Evolutionary conservation across 2,329 filamentous ascomycete genomes (phyloP), one percentile per base, ranked within the genome.

Genomic region (Talaromyces piceae): DNA sequence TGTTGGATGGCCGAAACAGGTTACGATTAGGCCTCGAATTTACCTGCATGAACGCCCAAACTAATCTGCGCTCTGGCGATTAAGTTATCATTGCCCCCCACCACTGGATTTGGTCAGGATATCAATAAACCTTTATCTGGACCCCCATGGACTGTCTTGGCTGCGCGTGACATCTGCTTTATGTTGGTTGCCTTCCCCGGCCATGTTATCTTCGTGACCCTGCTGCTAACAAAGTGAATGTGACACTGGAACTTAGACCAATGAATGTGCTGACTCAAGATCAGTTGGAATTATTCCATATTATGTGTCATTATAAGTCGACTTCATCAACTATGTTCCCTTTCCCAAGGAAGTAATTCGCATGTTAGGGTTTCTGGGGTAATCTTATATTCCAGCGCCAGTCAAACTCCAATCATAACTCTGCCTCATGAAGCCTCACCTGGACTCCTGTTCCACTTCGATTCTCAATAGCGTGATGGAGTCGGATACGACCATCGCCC

Each of bases 381-480:
- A n/a, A n/a, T 37, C 16, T 18, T 4, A 20, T 16, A 4, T 11
- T 37, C 33, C 16, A 20, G n/a, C 8, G 11, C 4, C 20, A 11
- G 13, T 20, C 33, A 20, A 7, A 37, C 30, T 1, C 33, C n/a
- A 13, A 1, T 3, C 22, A 43, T 8, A 43, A 49, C 11, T 46
- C 26, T 3, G 51, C 51, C 18, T 53, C 47, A 11, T 53, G 51
- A 22, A 53, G 31, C 23, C 47, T 31, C 5, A 49, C 51, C 23
- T 53, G 51, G 9, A 53, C 51, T n/a, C 51, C 51, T 11, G 51
- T 53, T 25, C 51, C 51, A 13, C 51, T 53, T 33, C 51, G 49
- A 31, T 53, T 53, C 23, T 53, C 51, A 43, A 53, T 53, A 8
- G 51, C 51, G 31, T 53, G 51, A 33, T 53, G 51, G n/a, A 53